phyloP scores from a whole-genome alignment of 2,329 filamentous ascomycete species.

The Exophiala sp. region DNA sequence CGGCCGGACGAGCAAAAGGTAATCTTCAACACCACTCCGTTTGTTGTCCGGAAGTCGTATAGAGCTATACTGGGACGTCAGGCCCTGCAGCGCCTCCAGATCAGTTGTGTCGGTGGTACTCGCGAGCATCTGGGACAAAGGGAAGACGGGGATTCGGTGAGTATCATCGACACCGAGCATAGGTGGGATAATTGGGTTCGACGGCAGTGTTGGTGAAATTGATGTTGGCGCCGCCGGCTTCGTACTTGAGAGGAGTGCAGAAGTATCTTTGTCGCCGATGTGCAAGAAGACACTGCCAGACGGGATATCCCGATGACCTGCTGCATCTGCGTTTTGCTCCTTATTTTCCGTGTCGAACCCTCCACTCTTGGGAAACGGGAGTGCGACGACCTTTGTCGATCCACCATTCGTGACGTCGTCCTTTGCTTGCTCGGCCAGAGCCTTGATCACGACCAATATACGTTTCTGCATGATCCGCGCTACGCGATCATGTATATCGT shows the following conservation, averaged over 20 bases:
- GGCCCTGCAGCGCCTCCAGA: background rate
- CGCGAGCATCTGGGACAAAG: slow-evolving; percentile 15
- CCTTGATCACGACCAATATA: slow-evolving; percentile 14
- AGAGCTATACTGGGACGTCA: background rate
- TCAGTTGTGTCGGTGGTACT: background rate
- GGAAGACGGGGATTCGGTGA: slow-evolving; percentile 24
- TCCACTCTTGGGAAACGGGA: slow-evolving; percentile 5
- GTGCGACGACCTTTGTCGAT: background rate
- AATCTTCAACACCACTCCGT: background rate
- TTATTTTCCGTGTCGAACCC: background rate
- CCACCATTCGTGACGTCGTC: background rate
- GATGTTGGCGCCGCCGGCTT: background rate
- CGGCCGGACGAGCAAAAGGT: slow-evolving; percentile 21
- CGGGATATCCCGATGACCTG: slow-evolving; percentile 8
- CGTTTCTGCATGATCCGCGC: slow-evolving; percentile 22
- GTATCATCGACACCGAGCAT: slow-evolving; percentile 16
- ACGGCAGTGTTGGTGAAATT: slow-evolving; percentile 1
- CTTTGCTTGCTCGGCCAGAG: slow-evolving; percentile 2
- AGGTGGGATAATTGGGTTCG: slow-evolving; percentile 20
- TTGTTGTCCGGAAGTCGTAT: background rate
- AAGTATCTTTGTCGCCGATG: slow-evolving; percentile 6
- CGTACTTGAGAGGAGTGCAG: background rate
- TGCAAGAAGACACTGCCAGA: slow-evolving; percentile 18
- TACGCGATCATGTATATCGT: slow-evolving; percentile 17
- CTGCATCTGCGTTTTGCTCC: background rate